These are phyloP conservation scores for Sequoia sempervirens DNA, from an alignment of 75 land plant species.

Conservation along the genomic window DNA sequence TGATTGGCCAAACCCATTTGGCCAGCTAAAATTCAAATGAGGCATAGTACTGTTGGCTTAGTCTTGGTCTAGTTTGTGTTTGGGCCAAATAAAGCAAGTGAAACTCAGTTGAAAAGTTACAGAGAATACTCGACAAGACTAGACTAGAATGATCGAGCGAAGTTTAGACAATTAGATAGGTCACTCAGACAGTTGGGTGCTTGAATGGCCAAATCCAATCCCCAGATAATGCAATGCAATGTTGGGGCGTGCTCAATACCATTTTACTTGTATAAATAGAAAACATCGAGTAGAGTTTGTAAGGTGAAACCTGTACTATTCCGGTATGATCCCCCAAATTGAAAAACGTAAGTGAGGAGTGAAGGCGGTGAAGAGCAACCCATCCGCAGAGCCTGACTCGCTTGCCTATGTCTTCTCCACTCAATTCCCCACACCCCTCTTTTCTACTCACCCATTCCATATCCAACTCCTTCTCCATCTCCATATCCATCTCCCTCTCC, in stretches of 20 bases:
- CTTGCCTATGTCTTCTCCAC: constrained; percentile 47
- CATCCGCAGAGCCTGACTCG: constrained; percentile 95
- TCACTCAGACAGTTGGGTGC: background rate
- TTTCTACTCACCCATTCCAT: constrained; percentile 63
- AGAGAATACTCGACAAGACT: too few relatives aligned
- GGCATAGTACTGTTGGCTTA: too few relatives aligned
- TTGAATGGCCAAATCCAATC: background rate
- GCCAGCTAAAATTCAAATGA: too few relatives aligned
- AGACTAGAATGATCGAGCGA: too few relatives aligned
- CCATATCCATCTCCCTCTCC: background rate
- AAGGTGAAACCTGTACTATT: constrained; percentile 63
- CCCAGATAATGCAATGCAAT: background rate
- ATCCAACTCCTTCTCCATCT: background rate
- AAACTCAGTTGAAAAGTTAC: too few relatives aligned
- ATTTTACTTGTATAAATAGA: background rate
- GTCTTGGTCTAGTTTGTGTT: too few relatives aligned
- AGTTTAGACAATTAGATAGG: too few relatives aligned
- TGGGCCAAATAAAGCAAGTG: too few relatives aligned
- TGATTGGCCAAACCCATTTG: too few relatives aligned
- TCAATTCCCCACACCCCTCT: constrained; percentile 62
- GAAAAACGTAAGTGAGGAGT: constrained; percentile 81
- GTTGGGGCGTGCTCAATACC: too few relatives aligned
- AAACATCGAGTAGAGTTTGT: background rate
- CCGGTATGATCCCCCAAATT: constrained; percentile 90
- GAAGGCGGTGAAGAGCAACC: constrained; percentile 87